Evolutionary conservation across 2,329 filamentous ascomycete genomes (phyloP).

Genomic region (Aschersonia sp.): DNA sequence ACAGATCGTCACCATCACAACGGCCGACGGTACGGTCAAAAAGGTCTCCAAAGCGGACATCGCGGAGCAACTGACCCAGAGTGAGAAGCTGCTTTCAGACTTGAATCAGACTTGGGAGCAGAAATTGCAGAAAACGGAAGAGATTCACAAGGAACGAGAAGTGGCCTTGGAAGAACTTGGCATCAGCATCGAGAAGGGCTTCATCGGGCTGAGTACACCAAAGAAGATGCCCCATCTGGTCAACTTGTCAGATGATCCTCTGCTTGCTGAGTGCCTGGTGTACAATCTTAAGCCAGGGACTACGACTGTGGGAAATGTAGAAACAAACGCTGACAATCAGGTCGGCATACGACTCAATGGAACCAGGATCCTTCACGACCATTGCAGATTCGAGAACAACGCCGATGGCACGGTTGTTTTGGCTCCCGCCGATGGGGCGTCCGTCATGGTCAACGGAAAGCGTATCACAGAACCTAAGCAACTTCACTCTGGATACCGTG

Average conservation of each 20-base stretch:
- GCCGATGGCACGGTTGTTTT: constrained; percentile 85
- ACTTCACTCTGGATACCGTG: constrained; percentile 80
- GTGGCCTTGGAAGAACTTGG: constrained; percentile 89
- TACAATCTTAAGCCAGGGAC: constrained; percentile 95
- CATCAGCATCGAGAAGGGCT: constrained; percentile 98
- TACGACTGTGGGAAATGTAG: constrained; percentile 88
- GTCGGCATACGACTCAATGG: constrained; percentile 90
- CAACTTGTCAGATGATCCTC: constrained; percentile 86
- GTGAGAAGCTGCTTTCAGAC: constrained; percentile 89
- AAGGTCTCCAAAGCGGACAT: constrained; percentile 98
- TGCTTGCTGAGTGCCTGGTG: constrained; percentile 88
- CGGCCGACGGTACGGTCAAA: constrained; percentile 72
- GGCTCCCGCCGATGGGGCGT: constrained; percentile 77
- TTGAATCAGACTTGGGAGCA: constrained; percentile 99
- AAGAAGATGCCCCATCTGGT: constrained; percentile 99
- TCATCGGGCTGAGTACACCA: constrained; percentile 84
- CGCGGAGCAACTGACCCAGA: constrained; percentile 87
- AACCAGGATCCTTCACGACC: constrained; percentile 79
- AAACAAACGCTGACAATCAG: constrained; percentile 58
- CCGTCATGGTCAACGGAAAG: constrained; percentile 95
- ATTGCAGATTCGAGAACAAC: constrained; percentile 83
- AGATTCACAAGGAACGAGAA: constrained; percentile 95
- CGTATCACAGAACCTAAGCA: constrained; percentile 75
- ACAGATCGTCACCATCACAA: constrained; percentile 90
- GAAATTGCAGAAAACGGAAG: constrained; percentile 85